Conservation (phyloP, 2,329 filamentous ascomycete genomes). For the Alternaria tenuissima region DNA sequence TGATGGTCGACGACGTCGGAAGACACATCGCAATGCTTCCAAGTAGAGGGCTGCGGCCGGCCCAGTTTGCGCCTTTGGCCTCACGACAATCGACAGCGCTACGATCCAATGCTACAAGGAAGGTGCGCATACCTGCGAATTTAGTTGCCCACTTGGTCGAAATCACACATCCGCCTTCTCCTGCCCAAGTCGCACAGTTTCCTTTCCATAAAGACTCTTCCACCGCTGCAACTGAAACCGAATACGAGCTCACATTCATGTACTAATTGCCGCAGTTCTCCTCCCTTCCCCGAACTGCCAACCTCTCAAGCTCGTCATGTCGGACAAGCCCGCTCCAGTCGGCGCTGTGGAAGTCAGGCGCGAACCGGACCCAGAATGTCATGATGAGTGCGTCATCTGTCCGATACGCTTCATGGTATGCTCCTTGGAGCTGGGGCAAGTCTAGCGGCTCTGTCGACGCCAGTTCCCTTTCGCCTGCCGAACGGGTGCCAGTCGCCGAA, state of each 20-base stretch:
- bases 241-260: neutral
- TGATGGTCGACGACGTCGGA: conserved; percentile 27
- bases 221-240: neutral
- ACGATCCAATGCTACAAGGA: conserved; percentile 38
- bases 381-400: conserved; percentile 37
- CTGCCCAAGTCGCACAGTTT: conserved; percentile 5
- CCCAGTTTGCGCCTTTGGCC: conserved; percentile 34
- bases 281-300: conserved; percentile 35
- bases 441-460: conserved; percentile 35
- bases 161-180: conserved; percentile 18
- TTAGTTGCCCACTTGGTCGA: conserved; percentile 5
- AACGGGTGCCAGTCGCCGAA: conserved; percentile 30
- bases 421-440: conserved; percentile 46
- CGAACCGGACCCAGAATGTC: conserved; percentile 22
- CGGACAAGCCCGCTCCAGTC: conserved; percentile 39
- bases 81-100: conserved; percentile 33
- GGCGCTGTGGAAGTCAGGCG: conserved; percentile 37
- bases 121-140: conserved; percentile 38
- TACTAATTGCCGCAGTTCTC: conserved; percentile 42
- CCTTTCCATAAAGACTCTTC: neutral
- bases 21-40: conserved; percentile 56
- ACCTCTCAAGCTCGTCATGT: conserved; percentile 28
- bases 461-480: conserved; percentile 18
- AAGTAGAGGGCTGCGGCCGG: conserved; percentile 56
- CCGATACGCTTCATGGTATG: conserved; percentile 47